Conservation (phyloP, 352 stramenopile species). For the Globisporangium cylindrosporum region DNA sequence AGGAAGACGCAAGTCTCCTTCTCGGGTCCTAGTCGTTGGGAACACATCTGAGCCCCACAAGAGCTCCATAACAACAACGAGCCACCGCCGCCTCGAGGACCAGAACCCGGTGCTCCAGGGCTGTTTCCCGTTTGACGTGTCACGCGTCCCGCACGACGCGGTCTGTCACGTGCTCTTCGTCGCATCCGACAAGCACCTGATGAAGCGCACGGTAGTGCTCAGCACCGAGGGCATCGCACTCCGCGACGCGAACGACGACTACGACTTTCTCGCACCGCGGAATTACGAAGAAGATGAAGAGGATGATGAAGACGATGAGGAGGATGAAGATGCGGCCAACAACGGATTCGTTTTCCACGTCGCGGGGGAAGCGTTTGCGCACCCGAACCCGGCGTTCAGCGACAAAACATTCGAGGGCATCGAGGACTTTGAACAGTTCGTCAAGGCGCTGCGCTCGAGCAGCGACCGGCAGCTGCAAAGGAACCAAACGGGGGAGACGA, state of each 20-base stretch:
- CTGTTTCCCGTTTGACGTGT: constrained; percentile 40
- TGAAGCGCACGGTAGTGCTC: constrained; percentile 55
- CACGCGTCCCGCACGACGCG: constrained; percentile 36
- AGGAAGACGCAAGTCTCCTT: background rate
- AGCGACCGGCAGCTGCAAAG: background rate
- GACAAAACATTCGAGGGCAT: constrained; percentile 46
- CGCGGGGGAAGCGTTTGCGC: constrained; percentile 49
- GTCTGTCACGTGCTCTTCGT: constrained; percentile 64
- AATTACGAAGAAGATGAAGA: constrained; percentile 20
- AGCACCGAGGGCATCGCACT: constrained; percentile 50
- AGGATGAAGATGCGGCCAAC: constrained; percentile 12
- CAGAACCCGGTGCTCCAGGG: constrained; percentile 29
- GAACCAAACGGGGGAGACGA: background rate
- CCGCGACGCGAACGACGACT: constrained; percentile 21
- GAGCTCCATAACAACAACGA: background rate
- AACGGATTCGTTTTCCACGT: constrained; percentile 45
- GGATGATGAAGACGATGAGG: constrained; percentile 25
- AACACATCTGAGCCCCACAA: background rate
- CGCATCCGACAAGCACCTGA: constrained; percentile 50
- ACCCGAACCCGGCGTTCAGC: constrained; percentile 45
- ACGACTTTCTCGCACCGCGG: constrained; percentile 18
- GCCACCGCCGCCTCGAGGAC: constrained; percentile 23
- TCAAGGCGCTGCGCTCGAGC: constrained; percentile 33
- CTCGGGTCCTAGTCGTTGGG: background rate
- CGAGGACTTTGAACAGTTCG: constrained; percentile 51